phyloP scores from a whole-genome alignment of 208 protist species.

The Jaenimonas drosophilae region DNA sequence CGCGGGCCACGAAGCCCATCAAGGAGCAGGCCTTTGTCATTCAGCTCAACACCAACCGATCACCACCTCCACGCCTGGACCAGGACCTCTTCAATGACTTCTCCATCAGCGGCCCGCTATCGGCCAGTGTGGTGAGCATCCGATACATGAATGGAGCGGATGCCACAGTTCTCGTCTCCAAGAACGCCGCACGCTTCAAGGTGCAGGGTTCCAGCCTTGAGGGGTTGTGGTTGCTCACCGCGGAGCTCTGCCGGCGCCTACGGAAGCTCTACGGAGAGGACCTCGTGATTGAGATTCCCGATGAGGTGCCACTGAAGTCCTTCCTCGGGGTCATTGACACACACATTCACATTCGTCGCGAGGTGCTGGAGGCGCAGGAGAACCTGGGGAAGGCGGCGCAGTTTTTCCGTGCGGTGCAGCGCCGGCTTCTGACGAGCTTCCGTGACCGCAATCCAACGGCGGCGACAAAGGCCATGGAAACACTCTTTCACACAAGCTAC shows the following conservation, averaged over 20 bases:
- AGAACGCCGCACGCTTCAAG: constrained; percentile 84
- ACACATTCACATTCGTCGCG: constrained; percentile 54
- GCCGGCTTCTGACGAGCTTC: constrained; percentile 83
- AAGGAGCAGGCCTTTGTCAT: constrained; percentile 68
- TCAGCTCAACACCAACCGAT: constrained; percentile 86
- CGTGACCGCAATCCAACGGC: constrained; percentile 83
- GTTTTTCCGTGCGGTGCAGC: constrained; percentile 85
- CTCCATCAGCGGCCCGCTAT: constrained; percentile 12
- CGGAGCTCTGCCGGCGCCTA: constrained; percentile 59
- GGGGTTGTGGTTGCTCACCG: constrained; percentile 70
- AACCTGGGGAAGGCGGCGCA: constrained; percentile 35
- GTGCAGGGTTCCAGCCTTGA: constrained; percentile 79
- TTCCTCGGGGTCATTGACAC: constrained; percentile 74
- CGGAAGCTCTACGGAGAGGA: constrained; percentile 24
- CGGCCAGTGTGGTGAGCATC: constrained; percentile 69
- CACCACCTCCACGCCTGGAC: constrained; percentile 54
- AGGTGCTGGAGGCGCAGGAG: constrained; percentile 30
- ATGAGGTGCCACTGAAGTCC: constrained; percentile 70
- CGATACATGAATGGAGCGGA: constrained; percentile 82
- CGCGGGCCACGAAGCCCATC: constrained; percentile 39
- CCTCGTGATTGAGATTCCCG: constrained; percentile 39
- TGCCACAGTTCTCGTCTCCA: constrained; percentile 87
- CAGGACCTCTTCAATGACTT: constrained; percentile 83
- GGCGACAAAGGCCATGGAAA: constrained; percentile 51
- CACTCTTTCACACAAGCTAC: constrained; percentile 81